Conservation (phyloP, 768 basidiomycete genomes). For the Tylopilus balloui region DNA sequence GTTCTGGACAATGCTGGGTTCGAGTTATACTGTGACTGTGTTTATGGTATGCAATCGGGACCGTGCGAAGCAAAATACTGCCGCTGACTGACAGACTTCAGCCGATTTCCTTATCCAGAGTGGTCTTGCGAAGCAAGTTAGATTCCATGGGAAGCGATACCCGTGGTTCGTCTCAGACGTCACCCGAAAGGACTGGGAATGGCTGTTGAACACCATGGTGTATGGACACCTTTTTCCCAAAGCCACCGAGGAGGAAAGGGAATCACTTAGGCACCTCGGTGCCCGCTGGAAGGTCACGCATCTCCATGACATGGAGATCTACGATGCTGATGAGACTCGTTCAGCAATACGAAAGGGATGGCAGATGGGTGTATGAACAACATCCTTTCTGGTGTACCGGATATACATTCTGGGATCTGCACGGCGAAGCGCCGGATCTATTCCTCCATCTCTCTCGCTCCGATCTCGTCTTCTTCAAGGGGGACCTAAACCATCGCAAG, state of each 20-base stretch:
- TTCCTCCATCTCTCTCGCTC: conserved; percentile 89
- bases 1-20: conserved; percentile 82
- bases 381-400: conserved; percentile 97
- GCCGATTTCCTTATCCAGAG: conserved; percentile 94
- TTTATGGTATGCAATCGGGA: conserved; percentile 59
- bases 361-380: conserved; percentile 92
- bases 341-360: conserved; percentile 87
- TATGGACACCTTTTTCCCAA: conserved; percentile 91
- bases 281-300: conserved; percentile 77
- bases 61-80: neutral
- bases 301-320: neutral
- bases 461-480: conserved; percentile 92
- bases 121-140: conserved; percentile 77
- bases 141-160: conserved; percentile 94
- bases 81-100: conserved; percentile 24
- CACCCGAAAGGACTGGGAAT: conserved; percentile 91
- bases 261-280: conserved; percentile 76
- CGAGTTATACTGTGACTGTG: conserved; percentile 83
- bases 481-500: conserved; percentile 91
- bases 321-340: conserved; percentile 2
- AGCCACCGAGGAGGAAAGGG: conserved; percentile 72
- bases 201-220: conserved; percentile 84
- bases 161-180: conserved; percentile 95
- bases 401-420: conserved; percentile 88
- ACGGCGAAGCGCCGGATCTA: conserved; percentile 79